Conservation (phyloP, 176 grass and related monocot genomes). For the Avena atlantica region DNA sequence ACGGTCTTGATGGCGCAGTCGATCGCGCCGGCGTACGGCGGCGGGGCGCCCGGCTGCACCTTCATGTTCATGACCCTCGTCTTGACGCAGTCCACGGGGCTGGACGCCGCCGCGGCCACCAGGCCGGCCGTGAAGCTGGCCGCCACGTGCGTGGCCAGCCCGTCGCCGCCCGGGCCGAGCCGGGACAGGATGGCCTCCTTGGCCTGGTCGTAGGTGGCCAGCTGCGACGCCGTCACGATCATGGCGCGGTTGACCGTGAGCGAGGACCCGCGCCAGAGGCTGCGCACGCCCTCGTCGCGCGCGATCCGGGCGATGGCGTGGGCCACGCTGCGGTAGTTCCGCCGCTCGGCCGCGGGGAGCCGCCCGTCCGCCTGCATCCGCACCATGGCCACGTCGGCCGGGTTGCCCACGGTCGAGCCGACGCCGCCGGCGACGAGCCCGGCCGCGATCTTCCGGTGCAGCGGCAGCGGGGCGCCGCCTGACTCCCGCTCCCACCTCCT, state of each 20-base stretch:
- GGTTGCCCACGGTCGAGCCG: constrained; percentile 87
- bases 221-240: constrained; percentile 93
- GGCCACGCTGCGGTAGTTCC: constrained; percentile 80
- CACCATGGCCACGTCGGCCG: constrained; percentile 94
- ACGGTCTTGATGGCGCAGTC: constrained; percentile 89
- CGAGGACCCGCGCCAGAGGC: constrained; percentile 79
- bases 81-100: constrained; percentile 85
- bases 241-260: constrained; percentile 92
- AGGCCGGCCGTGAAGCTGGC: constrained; percentile 79
- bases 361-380: constrained; percentile 96
- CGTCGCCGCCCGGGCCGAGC: constrained; percentile 50
- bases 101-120: constrained; percentile 72
- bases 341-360: constrained; percentile 75
- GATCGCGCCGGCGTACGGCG: constrained; percentile 78
- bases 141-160: constrained; percentile 71
- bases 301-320: constrained; percentile 82
- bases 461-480: constrained; percentile 54
- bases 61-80: constrained; percentile 97
- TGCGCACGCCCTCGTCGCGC: constrained; percentile 75
- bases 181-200: constrained; percentile 78
- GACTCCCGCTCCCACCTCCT: constrained; percentile 60
- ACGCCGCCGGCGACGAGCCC: constrained; percentile 81
- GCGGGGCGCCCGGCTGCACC: constrained; percentile 53
- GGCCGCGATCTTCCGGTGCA: constrained; percentile 70
- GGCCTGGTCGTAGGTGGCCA: constrained; percentile 89